phyloP scores from a whole-genome alignment of 306 rosid genomes.

The Castanea crenata region DNA sequence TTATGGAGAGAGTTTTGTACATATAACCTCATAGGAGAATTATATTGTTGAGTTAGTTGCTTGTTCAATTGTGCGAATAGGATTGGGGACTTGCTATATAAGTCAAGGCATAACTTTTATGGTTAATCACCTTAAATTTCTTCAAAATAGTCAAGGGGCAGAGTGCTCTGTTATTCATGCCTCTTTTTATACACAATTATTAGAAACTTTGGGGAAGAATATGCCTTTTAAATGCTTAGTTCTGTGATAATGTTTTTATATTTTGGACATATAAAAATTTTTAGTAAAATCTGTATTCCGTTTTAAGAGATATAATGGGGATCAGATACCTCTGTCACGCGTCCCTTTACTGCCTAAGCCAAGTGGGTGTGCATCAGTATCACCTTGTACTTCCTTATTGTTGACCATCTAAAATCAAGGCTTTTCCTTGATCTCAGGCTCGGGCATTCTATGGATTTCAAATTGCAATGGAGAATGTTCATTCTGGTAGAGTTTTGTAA shows the following conservation, averaged over 20 bases:
- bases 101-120: not conserved
- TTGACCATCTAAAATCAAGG: slow-evolving; percentile 26
- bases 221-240: not conserved
- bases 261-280: not conserved
- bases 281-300: not conserved
- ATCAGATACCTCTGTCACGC: not conserved
- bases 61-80: not conserved
- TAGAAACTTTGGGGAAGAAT: not conserved
- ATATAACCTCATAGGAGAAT: not conserved
- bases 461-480: slow-evolving; percentile 92
- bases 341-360: not conserved
- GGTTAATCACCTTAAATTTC: not conserved
- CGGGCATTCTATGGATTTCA: slow-evolving; percentile 94
- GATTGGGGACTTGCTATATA: not conserved
- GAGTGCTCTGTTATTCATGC: not conserved
- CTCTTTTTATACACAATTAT: not conserved
- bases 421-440: slow-evolving; percentile 49
- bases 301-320: not conserved
- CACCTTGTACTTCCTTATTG: slow-evolving; percentile 2
- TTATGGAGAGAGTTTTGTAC: not conserved
- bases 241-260: not conserved
- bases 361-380: not conserved
- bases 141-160: not conserved
- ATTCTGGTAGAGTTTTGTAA: slow-evolving; percentile 60
- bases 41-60: not conserved